Evolutionary conservation across 441 rosid species (phyloP), one percentile per base, ranked within the genome.

Genomic region (Euphorbia celastroides): DNA sequence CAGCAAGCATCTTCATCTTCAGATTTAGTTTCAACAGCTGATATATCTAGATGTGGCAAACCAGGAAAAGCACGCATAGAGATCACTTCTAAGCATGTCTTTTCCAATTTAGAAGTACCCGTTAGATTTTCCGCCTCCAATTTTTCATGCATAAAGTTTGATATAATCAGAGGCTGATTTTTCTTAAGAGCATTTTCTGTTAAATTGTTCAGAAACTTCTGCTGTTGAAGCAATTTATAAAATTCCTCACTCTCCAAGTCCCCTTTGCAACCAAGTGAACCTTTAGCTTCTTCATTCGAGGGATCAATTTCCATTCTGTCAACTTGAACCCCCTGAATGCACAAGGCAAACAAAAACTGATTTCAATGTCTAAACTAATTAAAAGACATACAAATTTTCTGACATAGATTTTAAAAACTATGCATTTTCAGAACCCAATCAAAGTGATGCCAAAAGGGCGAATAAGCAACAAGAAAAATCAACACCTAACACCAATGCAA

Each of bases 151-250:
- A 68, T 58, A 20, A 91, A 72, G 74, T 91, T 93, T 38, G 64
- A 64, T 73, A 93, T 80, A 56, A 91, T 82, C 72, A 85, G 75
- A 0, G 91, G 96, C 75, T 89, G 88, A 20, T 85, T 86, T 76
- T 88, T 91, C 72, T 77, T 69, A 16, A 93, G 89, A 1, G 99
- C 97, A 3, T 74, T 86, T 57, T 91, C 92, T 2, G 93, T 93
- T 64, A 89, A 67, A 75, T 60, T 82, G 77, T 79, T 80, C 44
- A 93, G 76, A 74, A 78, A 77, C 62, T 84, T 91, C 73, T 85
- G 96, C 71, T 82, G 90, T 65, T 80, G 82, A 38, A 89, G 71
- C 74, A 88, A 64, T 14, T 65, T 63, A 28, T 67, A 66, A 41
- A 86, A 82, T 72, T 84, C 93, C 73, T 70, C 86, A 68, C 70